Evolutionary conservation across 2,329 filamentous ascomycete species (phyloP).

Genomic region (Shiraia sp.): DNA sequence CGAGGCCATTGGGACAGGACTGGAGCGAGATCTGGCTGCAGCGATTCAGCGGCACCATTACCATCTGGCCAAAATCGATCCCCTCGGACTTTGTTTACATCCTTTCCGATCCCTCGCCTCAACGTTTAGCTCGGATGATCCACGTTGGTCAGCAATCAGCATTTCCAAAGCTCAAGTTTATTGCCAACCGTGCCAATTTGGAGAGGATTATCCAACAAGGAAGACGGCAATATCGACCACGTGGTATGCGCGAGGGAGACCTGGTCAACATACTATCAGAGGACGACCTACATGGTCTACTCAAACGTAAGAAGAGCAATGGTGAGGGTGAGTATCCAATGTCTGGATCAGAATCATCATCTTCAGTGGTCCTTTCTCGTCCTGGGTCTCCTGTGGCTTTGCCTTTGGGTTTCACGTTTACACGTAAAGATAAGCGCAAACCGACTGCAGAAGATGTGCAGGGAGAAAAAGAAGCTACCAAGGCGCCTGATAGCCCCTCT

Average conservation of each 20-base stretch:
- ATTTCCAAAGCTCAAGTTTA: conserved; percentile 90
- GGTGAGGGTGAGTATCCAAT: conserved; percentile 18
- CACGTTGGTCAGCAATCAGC: conserved; percentile 85
- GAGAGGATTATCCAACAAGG: conserved; percentile 70
- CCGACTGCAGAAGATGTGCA: conserved; percentile 12
- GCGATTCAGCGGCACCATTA: conserved; percentile 90
- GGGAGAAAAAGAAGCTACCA: neutral
- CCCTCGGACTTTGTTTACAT: conserved; percentile 84
- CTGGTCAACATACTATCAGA: conserved; percentile 49
- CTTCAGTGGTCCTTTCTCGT: conserved; percentile 26
- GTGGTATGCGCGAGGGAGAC: conserved; percentile 35
- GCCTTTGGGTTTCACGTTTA: conserved; percentile 35
- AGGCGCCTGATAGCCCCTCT: conserved; percentile 32
- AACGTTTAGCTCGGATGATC: conserved; percentile 83
- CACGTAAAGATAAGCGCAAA: conserved; percentile 17
- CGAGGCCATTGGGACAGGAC: conserved; percentile 87
- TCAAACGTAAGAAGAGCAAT: conserved; percentile 36
- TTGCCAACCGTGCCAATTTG: conserved; percentile 82
- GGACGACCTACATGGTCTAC: conserved; percentile 51
- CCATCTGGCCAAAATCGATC: conserved; percentile 87
- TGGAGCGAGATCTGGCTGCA: conserved; percentile 98
- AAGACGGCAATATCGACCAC: conserved; percentile 48
- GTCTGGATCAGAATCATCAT: conserved; percentile 36
- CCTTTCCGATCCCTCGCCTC: conserved; percentile 76
- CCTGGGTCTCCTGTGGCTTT: conserved; percentile 34